Evolutionary conservation across 306 rosid genomes (phyloP).

Genomic region (Geum urbanum): DNA sequence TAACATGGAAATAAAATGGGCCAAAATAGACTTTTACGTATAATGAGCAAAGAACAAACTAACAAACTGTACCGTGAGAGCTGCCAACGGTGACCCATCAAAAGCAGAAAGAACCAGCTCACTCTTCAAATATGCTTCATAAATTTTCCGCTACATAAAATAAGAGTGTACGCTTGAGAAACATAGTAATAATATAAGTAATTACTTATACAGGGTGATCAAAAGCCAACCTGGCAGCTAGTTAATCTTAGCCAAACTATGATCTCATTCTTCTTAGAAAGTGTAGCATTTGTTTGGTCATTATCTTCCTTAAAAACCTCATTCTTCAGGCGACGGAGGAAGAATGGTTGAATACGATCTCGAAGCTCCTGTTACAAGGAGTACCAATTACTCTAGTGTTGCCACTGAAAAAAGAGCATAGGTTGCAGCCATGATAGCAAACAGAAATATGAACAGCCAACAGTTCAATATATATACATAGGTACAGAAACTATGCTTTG

Average conservation of each 20-base stretch:
- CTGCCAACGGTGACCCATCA: constrained; percentile 91
- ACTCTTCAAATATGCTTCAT: constrained; percentile 75
- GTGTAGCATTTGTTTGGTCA: constrained; percentile 44
- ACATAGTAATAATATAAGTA: not conserved
- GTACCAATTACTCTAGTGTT: not conserved
- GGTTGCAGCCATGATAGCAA: constrained; percentile 7
- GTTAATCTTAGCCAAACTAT: constrained; percentile 86
- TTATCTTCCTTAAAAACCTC: constrained; percentile 75
- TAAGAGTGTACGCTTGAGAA: constrained; percentile 11
- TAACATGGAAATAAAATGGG: not conserved
- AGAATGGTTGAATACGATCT: constrained; percentile 77
- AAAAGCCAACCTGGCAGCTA: constrained; percentile 60
- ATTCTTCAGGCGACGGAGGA: constrained; percentile 76
- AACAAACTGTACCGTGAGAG: constrained; percentile 60
- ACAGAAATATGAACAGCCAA: constrained; percentile 2
- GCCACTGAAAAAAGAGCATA: not conserved
- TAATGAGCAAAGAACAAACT: constrained; percentile 9
- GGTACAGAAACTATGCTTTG: not conserved
- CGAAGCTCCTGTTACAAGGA: constrained; percentile 55
- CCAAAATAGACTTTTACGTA: not conserved
- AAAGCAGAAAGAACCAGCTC: constrained; percentile 88
- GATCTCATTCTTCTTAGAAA: constrained; percentile 76
- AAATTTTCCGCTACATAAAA: constrained; percentile 59
- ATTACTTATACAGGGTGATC: not conserved
- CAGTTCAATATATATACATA: not conserved